Conservation (phyloP, 2,329 filamentous ascomycete genomes). For the Pseudopyrenochaeta lycopersici region DNA sequence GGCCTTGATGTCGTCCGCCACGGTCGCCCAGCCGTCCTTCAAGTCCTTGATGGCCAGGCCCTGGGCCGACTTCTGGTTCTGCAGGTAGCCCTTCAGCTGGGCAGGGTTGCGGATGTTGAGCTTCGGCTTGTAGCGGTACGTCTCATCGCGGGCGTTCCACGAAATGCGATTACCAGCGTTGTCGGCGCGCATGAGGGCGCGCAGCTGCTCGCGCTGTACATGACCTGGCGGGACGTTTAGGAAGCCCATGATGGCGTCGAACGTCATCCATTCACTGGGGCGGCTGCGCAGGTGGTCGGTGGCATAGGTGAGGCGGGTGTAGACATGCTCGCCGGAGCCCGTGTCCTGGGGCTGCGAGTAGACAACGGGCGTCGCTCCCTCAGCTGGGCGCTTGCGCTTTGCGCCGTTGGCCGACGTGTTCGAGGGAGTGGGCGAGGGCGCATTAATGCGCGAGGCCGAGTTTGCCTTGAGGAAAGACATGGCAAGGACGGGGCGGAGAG, state of each 20-base stretch:
- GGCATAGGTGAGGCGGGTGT: conserved; percentile 88
- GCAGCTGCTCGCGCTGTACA: conserved; percentile 66
- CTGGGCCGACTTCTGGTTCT: conserved; percentile 80
- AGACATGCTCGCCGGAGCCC: conserved; percentile 79
- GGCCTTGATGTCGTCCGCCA: conserved; percentile 77
- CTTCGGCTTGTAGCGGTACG: conserved; percentile 84
- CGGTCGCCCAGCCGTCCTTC: conserved; percentile 94
- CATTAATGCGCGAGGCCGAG: conserved; percentile 53
- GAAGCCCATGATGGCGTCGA: conserved; percentile 81
- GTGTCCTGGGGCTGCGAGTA: conserved; percentile 82
- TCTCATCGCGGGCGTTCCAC: conserved; percentile 67
- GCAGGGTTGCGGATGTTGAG: conserved; percentile 83
- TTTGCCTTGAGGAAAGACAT: conserved; percentile 49
- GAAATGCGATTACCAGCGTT: conserved; percentile 70
- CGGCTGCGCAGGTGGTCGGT: conserved; percentile 70
- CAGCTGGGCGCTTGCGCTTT: conserved; percentile 68
- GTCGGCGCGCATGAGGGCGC: conserved; percentile 68
- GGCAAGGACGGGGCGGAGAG: conserved; percentile 15
- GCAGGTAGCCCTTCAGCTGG: conserved; percentile 81
- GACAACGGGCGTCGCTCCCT: conserved; percentile 58
- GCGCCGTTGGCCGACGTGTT: conserved; percentile 46
- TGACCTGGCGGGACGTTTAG: conserved; percentile 73
- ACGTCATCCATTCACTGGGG: conserved; percentile 69
- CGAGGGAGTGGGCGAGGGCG: conserved; percentile 68
- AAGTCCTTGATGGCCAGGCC: conserved; percentile 88